A percentile compares a stretch with the other conserved stretches of the same genome.
Evolutionary conservation across 2,329 filamentous ascomycete species (phyloP).

Genomic region (Phyllosticta capitalensis): DNA sequence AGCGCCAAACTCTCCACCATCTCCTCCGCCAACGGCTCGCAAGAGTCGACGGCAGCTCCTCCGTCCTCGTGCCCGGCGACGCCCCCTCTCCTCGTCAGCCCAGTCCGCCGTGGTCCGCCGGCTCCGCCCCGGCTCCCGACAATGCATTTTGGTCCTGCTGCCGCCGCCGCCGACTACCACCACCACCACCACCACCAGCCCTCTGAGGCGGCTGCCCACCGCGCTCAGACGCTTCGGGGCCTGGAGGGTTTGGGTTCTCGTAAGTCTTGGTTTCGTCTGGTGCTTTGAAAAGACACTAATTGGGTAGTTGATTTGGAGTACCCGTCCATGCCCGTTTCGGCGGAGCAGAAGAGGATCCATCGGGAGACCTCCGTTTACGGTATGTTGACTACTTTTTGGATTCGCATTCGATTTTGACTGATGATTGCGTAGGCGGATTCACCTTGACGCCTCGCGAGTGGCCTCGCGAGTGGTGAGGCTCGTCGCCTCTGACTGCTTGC

Average conservation of each 20-base stretch:
- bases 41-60: not conserved
- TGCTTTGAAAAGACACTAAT: not conserved
- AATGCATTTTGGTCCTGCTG: not conserved
- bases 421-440: not conserved
- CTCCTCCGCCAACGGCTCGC: not conserved
- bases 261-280: not conserved
- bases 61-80: not conserved
- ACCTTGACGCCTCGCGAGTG: not conserved
- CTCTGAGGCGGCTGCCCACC: no score
- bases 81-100: not conserved
- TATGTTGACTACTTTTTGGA: not conserved
- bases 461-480: not conserved
- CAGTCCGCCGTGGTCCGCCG: not conserved
- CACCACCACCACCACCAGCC: no score
- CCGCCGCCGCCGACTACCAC: no score
- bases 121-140: not conserved
- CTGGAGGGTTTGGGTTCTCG: not conserved
- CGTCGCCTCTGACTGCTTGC: not conserved
- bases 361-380: not conserved
- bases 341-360: not conserved
- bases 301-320: not conserved
- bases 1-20: no score
- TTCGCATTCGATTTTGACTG: not conserved
- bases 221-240: not conserved
- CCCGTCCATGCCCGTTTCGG: not conserved